These are phyloP conservation scores for Ceratocystis colombiana DNA, from an alignment of 2,329 filamentous ascomycete species.

Conservation along the genomic window DNA sequence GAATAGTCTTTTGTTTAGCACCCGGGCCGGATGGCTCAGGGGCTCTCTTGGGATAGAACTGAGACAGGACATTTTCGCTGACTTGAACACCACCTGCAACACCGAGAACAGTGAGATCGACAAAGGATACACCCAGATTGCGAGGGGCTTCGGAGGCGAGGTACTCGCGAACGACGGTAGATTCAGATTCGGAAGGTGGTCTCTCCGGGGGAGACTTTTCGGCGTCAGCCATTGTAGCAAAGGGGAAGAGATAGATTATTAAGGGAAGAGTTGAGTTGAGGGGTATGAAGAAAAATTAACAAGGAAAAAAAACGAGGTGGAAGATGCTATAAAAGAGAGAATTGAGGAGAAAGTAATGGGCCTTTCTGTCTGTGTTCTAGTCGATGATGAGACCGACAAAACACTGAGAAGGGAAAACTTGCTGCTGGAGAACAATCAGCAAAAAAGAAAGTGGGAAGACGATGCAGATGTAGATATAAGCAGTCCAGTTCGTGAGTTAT, in stretches of 20 bases:
- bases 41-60: slow-evolving; percentile 47
- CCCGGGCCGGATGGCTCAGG: slow-evolving; percentile 38
- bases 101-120: slow-evolving; percentile 16
- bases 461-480: no score
- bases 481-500: no score
- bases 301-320: neutral
- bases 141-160: slow-evolving; percentile 4
- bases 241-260: neutral
- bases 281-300: neutral
- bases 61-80: slow-evolving; percentile 54
- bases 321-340: no score
- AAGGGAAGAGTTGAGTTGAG: neutral
- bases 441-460: no score
- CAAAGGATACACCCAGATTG: slow-evolving; percentile 17
- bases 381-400: no score
- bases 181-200: slow-evolving; percentile 7
- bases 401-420: no score
- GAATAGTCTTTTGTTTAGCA: slow-evolving; percentile 39
- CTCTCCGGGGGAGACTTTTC: slow-evolving; percentile 1
- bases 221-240: neutral
- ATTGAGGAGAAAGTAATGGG: no score
- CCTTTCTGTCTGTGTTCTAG: no score
- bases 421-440: no score
- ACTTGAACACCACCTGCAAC: slow-evolving; percentile 30
- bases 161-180: slow-evolving; percentile 5